Base-by-base conservation (phyloP, 2,329 filamentous ascomycete species). In the Cercospora berteroae region DNA sequence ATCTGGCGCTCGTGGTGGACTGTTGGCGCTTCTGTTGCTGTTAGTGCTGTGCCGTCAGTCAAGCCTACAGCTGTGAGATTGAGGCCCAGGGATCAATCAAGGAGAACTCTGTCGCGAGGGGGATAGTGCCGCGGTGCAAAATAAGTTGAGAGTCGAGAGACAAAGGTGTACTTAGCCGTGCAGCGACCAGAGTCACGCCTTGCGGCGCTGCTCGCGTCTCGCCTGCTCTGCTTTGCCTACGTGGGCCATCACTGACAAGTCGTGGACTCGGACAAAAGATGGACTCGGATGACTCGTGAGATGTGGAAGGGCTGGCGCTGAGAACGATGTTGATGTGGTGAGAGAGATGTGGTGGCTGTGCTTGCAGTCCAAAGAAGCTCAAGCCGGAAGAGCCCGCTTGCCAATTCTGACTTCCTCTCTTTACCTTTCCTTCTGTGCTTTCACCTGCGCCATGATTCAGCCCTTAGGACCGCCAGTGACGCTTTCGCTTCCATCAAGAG, bases 311-410 rank as follows among this genome's bases (percentile, higher is more conserved):
- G 13, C 23, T 9, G n/a, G 44, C 20, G 44, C 44, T 50, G 44
- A 23, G 20, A 10, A 50, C 6, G 18, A 50, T 23, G 20, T 12
- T 50, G 44, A 50, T 50, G 10, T 3, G 25, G 13, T 50, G 44
- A 10, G 29, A 16, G 16, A 25, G 29, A 36, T 36, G 56, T 59
- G 29, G 29, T 33, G 23, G 25, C 31, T 5, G 56, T 36, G 33
- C 29, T 59, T 31, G 56, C 56, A 36, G 29, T 36, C 12, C 29
- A 31, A 39, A 59, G 56, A 36, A 59, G 29, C 29, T 31, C 33
- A 13, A 31, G 29, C 56, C 18, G 56, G 56, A 59, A 59, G 56
- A 59, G 56, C 56, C 25, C 29, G 18, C 56, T 59, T 59, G 56
- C 29, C 56, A 39, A 58, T 20, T 59, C 33, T 36, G 29, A 59